Evolutionary conservation across 345 rosid genomes (phyloP).

Genomic region (Streptanthus diversifolius): DNA sequence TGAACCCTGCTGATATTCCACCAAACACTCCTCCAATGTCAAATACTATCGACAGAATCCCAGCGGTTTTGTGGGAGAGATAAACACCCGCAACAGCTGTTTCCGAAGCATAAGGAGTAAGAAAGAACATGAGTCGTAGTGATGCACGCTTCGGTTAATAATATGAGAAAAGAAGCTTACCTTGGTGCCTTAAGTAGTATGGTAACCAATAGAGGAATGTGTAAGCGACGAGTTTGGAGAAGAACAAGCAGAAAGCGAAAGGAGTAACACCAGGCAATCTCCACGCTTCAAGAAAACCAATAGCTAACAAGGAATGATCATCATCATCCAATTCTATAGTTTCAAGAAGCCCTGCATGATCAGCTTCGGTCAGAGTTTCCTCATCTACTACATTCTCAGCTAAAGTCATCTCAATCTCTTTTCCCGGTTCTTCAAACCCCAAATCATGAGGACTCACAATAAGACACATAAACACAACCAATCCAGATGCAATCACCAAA

Average conservation of each 20-base stretch:
- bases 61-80: conserved; percentile 77
- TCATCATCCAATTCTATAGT: conserved; percentile 32
- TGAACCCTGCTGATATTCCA: conserved; percentile 67
- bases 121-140: neutral
- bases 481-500: conserved; percentile 56
- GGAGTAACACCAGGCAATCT: conserved; percentile 85
- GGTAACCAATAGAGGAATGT: conserved; percentile 94
- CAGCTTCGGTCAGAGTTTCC: conserved; percentile 34
- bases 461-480: conserved; percentile 60
- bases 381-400: conserved; percentile 24
- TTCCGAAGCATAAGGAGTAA: conserved; percentile 18
- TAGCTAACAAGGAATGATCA: conserved; percentile 38
- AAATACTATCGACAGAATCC: conserved; percentile 73
- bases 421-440: conserved; percentile 43
- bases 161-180: conserved; percentile 30
- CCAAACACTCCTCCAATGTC: conserved; percentile 89
- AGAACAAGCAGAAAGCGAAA: conserved; percentile 81
- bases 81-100: conserved; percentile 81
- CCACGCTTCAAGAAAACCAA: conserved; percentile 88
- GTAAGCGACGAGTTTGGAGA: conserved; percentile 92
- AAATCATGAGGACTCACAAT: conserved; percentile 67
- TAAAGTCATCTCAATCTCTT: conserved; percentile 51
- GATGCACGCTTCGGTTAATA: neutral
- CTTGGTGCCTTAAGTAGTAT: conserved; percentile 83
- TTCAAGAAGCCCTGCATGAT: conserved; percentile 55